Base-by-base conservation (phyloP, 768 basidiomycete species). In the Dacryopinax spathularia region DNA sequence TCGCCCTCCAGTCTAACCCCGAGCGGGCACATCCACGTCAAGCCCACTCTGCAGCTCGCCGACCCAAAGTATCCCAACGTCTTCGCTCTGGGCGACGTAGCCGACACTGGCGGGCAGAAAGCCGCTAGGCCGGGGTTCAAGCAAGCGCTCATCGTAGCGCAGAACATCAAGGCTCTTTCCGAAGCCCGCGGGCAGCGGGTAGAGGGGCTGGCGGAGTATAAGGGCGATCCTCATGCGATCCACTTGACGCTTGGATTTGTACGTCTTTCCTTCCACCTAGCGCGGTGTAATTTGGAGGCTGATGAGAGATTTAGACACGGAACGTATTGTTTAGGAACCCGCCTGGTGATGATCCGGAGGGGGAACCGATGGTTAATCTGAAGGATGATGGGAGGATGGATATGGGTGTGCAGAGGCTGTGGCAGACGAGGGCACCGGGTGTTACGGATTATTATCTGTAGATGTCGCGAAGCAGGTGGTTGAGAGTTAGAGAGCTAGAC, bases 81-180 rank as follows among this genome's bases (percentile, higher is more conserved):
- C 15, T 87, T 85, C 67, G 84, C 79, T 7, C 71, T 85, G 6
- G 85, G 85, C 3, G 85, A 86, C 61, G 77, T 80, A 0, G 84
- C 84, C 0, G 83, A 85, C 69, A 82, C 82, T 64, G 83, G 83
- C 6, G 85, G 83, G 0, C 78, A 81, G 25, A 78, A 81, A 27
- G 84, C 84, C 13, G 85, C 48, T 1, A n/a, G 66, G 18, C 65
- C 68, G 1, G 68, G 63, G 1, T 60, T 61, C 37, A 9, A 39
- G 31, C 77, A 79, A 77, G 78, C 65, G 69, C 70, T 79, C 61
- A 72, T 84, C 10, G 84, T 84, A 0, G 82, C 81, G 27, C 68
- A 75, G 22, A 86, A 85, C 63, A 73, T 85, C 31, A 56, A 56
- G 31, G 18, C 48, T 6, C 48, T 56, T 3, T 25, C 48, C 13